Percentiles rank a stretch among this genome's conserved stretches.
Evolutionary conservation across 2,329 filamentous ascomycete genomes (phyloP).

Genomic region (Nannizziopsis barbatae): DNA sequence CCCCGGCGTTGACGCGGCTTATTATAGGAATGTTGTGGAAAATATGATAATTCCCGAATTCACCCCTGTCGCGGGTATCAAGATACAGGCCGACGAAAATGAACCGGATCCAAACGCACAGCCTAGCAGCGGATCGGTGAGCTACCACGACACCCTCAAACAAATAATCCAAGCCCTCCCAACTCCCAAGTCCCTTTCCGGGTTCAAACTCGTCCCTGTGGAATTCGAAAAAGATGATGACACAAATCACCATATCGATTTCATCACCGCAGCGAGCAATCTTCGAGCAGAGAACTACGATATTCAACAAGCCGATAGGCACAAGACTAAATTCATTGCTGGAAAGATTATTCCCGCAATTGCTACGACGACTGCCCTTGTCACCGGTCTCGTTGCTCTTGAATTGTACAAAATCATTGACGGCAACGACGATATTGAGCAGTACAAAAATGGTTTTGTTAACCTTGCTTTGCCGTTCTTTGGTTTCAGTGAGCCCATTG

Average conservation of each 20-base stretch:
- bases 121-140: constrained; percentile 41
- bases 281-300: constrained; percentile 96
- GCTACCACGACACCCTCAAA: constrained; percentile 66
- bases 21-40: constrained; percentile 71
- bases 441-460: constrained; percentile 98
- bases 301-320: constrained; percentile 79
- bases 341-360: constrained; percentile 99
- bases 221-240: constrained; percentile 99
- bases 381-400: constrained; percentile 83
- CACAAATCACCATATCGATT: constrained; percentile 95
- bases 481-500: constrained; percentile 93
- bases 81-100: constrained; percentile 92
- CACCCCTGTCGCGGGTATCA: constrained; percentile 75
- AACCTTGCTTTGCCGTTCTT: constrained; percentile 96
- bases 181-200: constrained; percentile 64
- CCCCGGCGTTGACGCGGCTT: constrained; percentile 56
- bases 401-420: constrained; percentile 96
- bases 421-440: constrained; percentile 89
- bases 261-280: constrained; percentile 95
- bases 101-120: constrained; percentile 83
- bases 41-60: constrained; percentile 96
- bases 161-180: constrained; percentile 64
- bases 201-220: constrained; percentile 80
- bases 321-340: constrained; percentile 99
- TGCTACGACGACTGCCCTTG: constrained; percentile 88